Conservation (phyloP, 2,329 filamentous ascomycete genomes). For the Rosellinia necatrix region DNA sequence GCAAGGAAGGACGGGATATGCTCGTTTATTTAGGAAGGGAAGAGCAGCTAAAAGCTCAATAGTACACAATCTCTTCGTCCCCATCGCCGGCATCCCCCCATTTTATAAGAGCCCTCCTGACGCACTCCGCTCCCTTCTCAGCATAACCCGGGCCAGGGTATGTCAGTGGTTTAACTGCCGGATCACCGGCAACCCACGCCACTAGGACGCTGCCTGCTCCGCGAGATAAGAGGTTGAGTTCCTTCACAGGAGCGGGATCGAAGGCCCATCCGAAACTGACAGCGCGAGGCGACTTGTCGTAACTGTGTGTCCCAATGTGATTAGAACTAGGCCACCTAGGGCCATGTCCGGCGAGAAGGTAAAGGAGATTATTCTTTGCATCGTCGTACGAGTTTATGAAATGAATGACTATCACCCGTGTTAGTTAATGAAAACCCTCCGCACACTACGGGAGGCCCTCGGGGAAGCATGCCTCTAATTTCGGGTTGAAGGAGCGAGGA, state of each 20-base stretch:
- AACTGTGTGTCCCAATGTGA: slow-evolving; percentile 36
- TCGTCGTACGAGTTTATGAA: slow-evolving; percentile 16
- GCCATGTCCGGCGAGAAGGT: slow-evolving; percentile 28
- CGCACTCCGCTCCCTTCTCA: slow-evolving; percentile 21
- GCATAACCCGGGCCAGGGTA: slow-evolving; percentile 26
- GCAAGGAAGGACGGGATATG: too few species aligned
- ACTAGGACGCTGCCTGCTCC: not conserved
- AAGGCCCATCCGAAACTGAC: slow-evolving; percentile 39
- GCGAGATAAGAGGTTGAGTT: slow-evolving; percentile 19
- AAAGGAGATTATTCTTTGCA: slow-evolving; percentile 4
- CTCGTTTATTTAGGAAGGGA: too few species aligned
- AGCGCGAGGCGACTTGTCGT: slow-evolving; percentile 32
- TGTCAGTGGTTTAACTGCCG: slow-evolving; percentile 9
- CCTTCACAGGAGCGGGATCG: slow-evolving; percentile 24
- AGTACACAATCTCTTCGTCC: not conserved
- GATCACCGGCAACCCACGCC: slow-evolving; percentile 22
- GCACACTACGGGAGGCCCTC: not conserved
- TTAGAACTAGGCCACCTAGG: slow-evolving; percentile 30
- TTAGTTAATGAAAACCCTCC: not conserved
- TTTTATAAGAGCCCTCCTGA: slow-evolving; percentile 19
- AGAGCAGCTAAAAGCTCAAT: too few species aligned
- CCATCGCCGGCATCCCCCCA: not conserved
- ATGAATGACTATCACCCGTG: slow-evolving; percentile 14
- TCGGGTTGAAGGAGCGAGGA: not conserved
- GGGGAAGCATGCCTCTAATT: not conserved